Percentiles rank a stretch among this genome's conserved stretches.
Conservation (phyloP, 441 rosid species). For the Pelargonium citronellum region DNA sequence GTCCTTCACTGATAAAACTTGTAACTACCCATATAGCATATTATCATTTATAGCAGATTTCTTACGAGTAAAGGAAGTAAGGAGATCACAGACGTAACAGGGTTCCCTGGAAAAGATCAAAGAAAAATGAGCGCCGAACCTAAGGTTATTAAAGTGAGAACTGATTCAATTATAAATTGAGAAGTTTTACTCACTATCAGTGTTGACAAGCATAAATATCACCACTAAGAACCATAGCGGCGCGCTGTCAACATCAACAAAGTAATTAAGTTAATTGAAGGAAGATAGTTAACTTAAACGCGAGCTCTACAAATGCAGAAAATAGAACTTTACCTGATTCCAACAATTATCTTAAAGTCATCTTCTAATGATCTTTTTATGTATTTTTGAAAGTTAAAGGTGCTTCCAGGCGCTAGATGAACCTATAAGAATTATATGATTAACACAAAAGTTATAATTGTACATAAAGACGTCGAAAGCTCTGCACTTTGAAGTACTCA, state of each 20-base stretch:
- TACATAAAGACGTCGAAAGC: background rate
- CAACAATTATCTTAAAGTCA: constrained; percentile 76
- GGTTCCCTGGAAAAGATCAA: constrained; percentile 59
- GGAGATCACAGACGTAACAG: constrained; percentile 49
- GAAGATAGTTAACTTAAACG: background rate
- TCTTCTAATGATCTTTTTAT: constrained; percentile 77
- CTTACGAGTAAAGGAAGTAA: constrained; percentile 70
- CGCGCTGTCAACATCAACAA: constrained; percentile 49
- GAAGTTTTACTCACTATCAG: constrained; percentile 43
- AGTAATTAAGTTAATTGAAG: constrained; percentile 6
- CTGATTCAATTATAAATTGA: background rate
- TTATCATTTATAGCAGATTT: constrained; percentile 13
- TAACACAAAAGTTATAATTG: background rate
- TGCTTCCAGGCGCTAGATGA: constrained; percentile 72
- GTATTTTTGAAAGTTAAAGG: constrained; percentile 71
- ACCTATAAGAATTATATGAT: constrained; percentile 38
- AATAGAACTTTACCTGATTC: constrained; percentile 47
- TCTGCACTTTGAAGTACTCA: constrained; percentile 33
- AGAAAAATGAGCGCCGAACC: background rate
- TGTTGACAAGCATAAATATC: constrained; percentile 64
- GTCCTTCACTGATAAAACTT: background rate
- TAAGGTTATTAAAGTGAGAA: constrained; percentile 2
- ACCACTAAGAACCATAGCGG: constrained; percentile 70
- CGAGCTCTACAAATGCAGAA: background rate
- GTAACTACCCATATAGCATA: background rate